Base-by-base conservation (phyloP, 2,329 filamentous ascomycete species). In the Microascus cirrosus region DNA sequence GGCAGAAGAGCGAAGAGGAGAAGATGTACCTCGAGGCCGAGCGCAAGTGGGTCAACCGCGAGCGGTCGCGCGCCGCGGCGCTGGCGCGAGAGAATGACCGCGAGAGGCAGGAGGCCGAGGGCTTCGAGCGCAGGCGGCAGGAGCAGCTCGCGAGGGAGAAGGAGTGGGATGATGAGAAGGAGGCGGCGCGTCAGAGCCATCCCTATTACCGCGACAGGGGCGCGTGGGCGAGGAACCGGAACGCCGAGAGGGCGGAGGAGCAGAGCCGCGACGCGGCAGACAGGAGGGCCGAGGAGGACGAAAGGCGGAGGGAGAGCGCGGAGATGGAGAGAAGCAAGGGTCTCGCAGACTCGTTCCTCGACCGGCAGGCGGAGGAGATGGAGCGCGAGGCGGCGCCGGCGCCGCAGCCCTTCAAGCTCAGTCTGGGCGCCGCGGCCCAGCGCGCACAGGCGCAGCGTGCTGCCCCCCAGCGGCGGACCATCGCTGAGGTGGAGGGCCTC, bases 401-500 rank as follows among this genome's bases (percentile, higher is more conserved):
- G 7, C 73, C 89, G 3, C 85, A 89, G 66, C 86, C 86, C 25
- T 95, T 97, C 81, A 97, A 96, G 71, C 81, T 97, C 59, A 96
- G 91, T 1, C 85, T 97, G 28, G 92, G 92, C 57, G 90, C 90
- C 1, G 90, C 92, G 0, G 89, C 90, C 0, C 90, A 95, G 69
- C 90, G 79, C 64, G 79, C 79, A 0, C 79, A 82, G 55, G 80
- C 80, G 0, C 80, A 81, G 59, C 76, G 78, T 48, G 73, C 74
- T 1, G 77, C 78, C 15, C 74, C 82, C 0, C 77, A 82, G 59
- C 82, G 89, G 60, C 87, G 91, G 60, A 95, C 90, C 0, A 86
- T 95, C 61, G 91, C 91, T 59, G 94, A 99, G 68, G 90, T 99
- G 58, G 94, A 97, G 75, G 90, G 90, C 35, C 78, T 99, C 0